A percentile compares a stretch with the other conserved stretches of the same genome.
Evolutionary conservation across 2,329 filamentous ascomycete genomes (phyloP).

Genomic region (Pseudogymnoascus sp.): DNA sequence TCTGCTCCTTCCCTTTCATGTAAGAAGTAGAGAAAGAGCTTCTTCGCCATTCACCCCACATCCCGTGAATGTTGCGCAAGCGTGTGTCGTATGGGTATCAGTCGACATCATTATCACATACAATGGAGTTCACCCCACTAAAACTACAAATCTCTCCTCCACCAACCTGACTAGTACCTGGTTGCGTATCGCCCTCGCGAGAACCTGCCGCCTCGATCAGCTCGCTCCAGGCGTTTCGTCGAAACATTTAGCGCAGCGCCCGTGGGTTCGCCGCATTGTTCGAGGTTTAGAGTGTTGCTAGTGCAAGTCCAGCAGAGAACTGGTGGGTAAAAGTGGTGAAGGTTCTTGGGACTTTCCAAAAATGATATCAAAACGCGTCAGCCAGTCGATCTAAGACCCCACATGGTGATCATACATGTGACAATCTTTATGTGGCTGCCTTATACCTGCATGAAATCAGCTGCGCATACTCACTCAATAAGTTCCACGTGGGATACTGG

Average conservation of each 20-base stretch:
- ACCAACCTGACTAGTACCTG: slow-evolving; percentile 7
- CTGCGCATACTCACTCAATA: background rate
- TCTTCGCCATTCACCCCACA: slow-evolving; percentile 4
- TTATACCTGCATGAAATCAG: background rate
- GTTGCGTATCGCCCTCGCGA: background rate
- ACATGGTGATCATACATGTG: slow-evolving; percentile 2
- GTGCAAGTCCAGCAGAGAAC: background rate
- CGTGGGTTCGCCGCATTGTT: slow-evolving; percentile 1
- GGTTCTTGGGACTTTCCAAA: background rate
- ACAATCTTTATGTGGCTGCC: background rate
- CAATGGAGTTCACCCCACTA: background rate
- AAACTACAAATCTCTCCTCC: background rate
- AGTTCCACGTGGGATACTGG: background rate
- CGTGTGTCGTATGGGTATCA: slow-evolving; percentile 1
- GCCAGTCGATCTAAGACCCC: slow-evolving; percentile 6
- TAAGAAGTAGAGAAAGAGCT: background rate
- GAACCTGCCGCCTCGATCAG: background rate
- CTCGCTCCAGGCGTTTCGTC: background rate
- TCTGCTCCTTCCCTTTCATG: background rate
- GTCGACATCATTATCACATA: slow-evolving; percentile 1
- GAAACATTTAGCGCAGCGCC: background rate
- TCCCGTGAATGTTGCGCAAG: slow-evolving; percentile 2
- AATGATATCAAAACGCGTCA: slow-evolving; percentile 5
- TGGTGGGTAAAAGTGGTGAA: background rate
- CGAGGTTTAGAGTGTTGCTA: slow-evolving; percentile 5